Conservation (phyloP, 2,329 filamentous ascomycete genomes). For the Cladosporium austrohemisphaericum region DNA sequence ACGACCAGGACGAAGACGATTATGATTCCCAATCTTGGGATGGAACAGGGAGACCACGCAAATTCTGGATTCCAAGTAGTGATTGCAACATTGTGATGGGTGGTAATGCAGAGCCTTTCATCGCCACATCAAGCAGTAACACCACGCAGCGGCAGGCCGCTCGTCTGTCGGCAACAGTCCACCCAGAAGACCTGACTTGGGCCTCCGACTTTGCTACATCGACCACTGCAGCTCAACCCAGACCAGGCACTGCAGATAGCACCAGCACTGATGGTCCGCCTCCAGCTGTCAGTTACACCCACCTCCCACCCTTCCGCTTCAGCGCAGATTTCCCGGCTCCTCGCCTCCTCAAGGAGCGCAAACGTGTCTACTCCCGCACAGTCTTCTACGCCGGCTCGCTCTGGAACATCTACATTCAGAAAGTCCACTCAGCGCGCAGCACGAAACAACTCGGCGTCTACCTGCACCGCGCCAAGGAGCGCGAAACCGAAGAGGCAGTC, state of each 20-base stretch:
- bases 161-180: slow-evolving; percentile 49
- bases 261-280: slow-evolving; percentile 20
- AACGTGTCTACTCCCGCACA: slow-evolving; percentile 56
- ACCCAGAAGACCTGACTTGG: slow-evolving; percentile 55
- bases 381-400: slow-evolving; percentile 57
- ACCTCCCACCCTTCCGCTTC: slow-evolving; percentile 57
- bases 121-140: slow-evolving; percentile 42
- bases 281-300: slow-evolving; percentile 44
- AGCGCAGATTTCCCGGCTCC: slow-evolving; percentile 57
- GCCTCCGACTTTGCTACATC: slow-evolving; percentile 52
- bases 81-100: slow-evolving; percentile 57
- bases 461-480: slow-evolving; percentile 56
- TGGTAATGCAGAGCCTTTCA: slow-evolving; percentile 50
- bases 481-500: slow-evolving; percentile 46
- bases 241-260: slow-evolving; percentile 28
- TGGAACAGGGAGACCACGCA: slow-evolving; percentile 51
- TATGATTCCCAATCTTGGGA: slow-evolving; percentile 51
- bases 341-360: slow-evolving; percentile 55
- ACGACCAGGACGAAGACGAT: slow-evolving; percentile 26
- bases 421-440: slow-evolving; percentile 50
- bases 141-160: slow-evolving; percentile 44
- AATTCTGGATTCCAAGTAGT: slow-evolving; percentile 55
- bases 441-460: slow-evolving; percentile 56
- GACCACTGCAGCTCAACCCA: slow-evolving; percentile 36
- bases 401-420: slow-evolving; percentile 63